Conservation (phyloP, 106 monocot species). For the Amphibolis antarctica region DNA sequence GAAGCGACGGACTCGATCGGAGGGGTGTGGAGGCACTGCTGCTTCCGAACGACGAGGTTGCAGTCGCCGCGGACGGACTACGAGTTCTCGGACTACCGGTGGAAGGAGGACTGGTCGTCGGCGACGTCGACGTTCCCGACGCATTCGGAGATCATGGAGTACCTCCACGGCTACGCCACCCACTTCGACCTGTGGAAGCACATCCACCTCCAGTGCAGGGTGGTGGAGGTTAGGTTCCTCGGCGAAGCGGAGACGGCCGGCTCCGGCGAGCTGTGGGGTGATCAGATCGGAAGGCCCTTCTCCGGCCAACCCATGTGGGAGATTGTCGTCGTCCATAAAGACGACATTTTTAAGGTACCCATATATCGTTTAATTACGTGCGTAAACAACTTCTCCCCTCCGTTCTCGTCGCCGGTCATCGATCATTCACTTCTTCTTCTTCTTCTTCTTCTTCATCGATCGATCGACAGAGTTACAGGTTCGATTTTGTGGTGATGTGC, state of each 20-base stretch:
- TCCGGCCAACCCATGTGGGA: constrained; percentile 53
- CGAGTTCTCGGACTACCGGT: constrained; percentile 86
- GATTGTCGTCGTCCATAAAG: constrained; percentile 35
- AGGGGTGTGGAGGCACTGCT: constrained; percentile 84
- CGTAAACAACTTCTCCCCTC: no score
- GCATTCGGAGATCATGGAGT: constrained; percentile 55
- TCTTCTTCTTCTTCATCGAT: no score
- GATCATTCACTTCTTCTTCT: no score
- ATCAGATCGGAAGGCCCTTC: constrained; percentile 24
- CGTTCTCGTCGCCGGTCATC: no score
- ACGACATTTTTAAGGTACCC: background rate
- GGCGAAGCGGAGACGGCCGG: constrained; percentile 15
- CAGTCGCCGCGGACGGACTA: constrained; percentile 78
- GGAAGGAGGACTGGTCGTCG: constrained; percentile 53
- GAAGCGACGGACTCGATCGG: constrained; percentile 74
- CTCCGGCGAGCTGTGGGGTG: constrained; percentile 35
- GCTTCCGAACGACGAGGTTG: constrained; percentile 61
- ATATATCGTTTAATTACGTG: constrained; percentile 26
- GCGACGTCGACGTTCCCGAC: constrained; percentile 54
- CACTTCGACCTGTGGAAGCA: constrained; percentile 51
- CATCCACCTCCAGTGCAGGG: constrained; percentile 36
- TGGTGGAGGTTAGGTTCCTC: constrained; percentile 33
- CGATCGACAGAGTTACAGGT: constrained; percentile 57
- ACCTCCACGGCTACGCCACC: constrained; percentile 68
- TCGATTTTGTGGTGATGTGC: constrained; percentile 89